Conservation (phyloP, 2,329 filamentous ascomycete species). For the Epichloe bromicola region DNA sequence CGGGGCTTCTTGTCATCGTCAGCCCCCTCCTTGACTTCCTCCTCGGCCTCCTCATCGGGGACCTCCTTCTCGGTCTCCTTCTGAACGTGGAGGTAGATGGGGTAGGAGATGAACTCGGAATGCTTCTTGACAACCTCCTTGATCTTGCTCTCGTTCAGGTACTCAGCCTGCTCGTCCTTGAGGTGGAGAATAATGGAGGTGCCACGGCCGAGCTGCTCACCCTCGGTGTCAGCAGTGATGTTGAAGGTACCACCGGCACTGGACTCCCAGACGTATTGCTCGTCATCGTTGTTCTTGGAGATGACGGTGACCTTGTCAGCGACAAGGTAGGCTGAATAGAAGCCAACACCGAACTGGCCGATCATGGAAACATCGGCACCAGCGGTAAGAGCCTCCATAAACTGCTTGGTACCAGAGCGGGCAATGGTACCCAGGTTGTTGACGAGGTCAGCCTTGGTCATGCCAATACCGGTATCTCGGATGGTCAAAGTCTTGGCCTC, state of each 20-base stretch:
- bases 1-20: slow-evolving; percentile 90
- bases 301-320: slow-evolving; percentile 90
- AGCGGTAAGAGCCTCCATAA: slow-evolving; percentile 98
- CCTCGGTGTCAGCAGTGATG: slow-evolving; percentile 79
- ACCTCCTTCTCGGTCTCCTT: slow-evolving; percentile 99
- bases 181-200: slow-evolving; percentile 97
- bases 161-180: slow-evolving; percentile 98
- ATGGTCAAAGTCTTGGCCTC: slow-evolving; percentile 96
- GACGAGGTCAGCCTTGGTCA: slow-evolving; percentile 99
- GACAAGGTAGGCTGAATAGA: slow-evolving; percentile 99
- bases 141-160: slow-evolving; percentile 96
- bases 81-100: slow-evolving; percentile 98
- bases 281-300: slow-evolving; percentile 99
- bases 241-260: slow-evolving; percentile 95
- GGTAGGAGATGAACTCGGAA: slow-evolving; percentile 99
- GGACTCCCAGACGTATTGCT: slow-evolving; percentile 99
- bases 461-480: slow-evolving; percentile 96
- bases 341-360: slow-evolving; percentile 99
- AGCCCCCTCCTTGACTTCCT: slow-evolving; percentile 50
- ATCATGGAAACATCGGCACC: slow-evolving; percentile 99
- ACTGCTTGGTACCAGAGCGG: slow-evolving; percentile 98
- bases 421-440: slow-evolving; percentile 99
- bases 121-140: slow-evolving; percentile 99
- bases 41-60: slow-evolving; percentile 83
- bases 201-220: slow-evolving; percentile 81